Conservation (phyloP, 2,329 filamentous ascomycete species). For the Botrytis medusae region DNA sequence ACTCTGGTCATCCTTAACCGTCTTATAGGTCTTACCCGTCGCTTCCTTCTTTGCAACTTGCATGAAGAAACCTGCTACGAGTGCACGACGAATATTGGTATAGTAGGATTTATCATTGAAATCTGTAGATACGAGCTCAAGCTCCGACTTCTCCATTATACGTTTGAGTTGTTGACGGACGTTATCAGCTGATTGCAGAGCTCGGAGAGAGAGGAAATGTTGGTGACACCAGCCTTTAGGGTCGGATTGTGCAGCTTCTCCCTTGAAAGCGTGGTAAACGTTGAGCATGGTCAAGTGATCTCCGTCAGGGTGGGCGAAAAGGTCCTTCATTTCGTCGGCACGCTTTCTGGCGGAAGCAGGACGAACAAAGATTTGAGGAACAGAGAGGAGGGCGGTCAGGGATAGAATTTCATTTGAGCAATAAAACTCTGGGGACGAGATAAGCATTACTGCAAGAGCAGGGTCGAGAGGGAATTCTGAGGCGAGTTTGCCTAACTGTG, state of each 20-base stretch:
- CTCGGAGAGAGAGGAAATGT: slow-evolving; percentile 87
- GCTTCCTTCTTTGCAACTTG: slow-evolving; percentile 94
- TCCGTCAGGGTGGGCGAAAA: slow-evolving; percentile 89
- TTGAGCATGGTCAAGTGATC: slow-evolving; percentile 97
- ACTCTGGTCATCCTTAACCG: slow-evolving; percentile 93
- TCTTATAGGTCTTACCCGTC: slow-evolving; percentile 86
- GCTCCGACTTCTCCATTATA: slow-evolving; percentile 90
- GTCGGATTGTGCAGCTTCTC: slow-evolving; percentile 66
- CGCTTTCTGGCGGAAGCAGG: slow-evolving; percentile 82
- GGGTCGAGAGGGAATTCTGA: slow-evolving; percentile 97
- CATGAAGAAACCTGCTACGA: slow-evolving; percentile 98
- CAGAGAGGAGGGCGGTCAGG: slow-evolving; percentile 88
- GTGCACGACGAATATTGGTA: slow-evolving; percentile 88
- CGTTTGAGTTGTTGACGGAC: slow-evolving; percentile 88
- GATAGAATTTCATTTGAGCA: slow-evolving; percentile 98
- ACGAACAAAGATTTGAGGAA: slow-evolving; percentile 90
- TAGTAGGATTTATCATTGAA: slow-evolving; percentile 98
- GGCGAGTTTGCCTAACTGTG: slow-evolving; percentile 77
- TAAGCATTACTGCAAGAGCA: slow-evolving; percentile 93
- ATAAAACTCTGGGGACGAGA: slow-evolving; percentile 95
- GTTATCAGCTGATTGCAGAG: slow-evolving; percentile 89
- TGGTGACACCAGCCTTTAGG: slow-evolving; percentile 93
- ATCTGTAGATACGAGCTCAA: slow-evolving; percentile 83
- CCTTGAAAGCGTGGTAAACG: slow-evolving; percentile 96
- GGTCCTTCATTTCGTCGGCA: slow-evolving; percentile 94